Percentiles rank a stretch among this genome's conserved stretches.
Evolutionary conservation across 2,329 filamentous ascomycete genomes (phyloP).

Genomic region (Penicillium sp.): DNA sequence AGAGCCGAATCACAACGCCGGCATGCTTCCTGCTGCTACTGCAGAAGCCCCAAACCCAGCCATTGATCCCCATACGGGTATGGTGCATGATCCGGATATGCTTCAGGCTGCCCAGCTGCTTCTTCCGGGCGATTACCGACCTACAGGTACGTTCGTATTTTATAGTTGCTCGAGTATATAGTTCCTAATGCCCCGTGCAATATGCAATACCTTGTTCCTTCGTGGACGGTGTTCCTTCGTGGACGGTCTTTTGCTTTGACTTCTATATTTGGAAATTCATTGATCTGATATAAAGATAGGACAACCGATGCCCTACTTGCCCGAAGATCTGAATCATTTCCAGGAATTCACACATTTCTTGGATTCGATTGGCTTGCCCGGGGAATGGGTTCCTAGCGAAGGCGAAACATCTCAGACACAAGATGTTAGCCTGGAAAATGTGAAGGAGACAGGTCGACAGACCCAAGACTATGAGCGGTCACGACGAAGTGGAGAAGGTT

Average conservation of each 20-base stretch:
- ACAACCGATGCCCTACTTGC: conserved; percentile 29
- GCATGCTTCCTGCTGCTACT: conserved; percentile 20
- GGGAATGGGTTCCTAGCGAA: conserved; percentile 33
- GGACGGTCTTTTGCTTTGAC: not conserved
- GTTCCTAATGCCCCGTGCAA: not conserved
- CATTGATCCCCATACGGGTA: conserved; percentile 20
- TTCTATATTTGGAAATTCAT: too few species aligned
- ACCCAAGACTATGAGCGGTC: conserved; percentile 20
- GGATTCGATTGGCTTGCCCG: conserved; percentile 35
- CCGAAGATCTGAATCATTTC: conserved; percentile 35
- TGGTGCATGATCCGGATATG: conserved; percentile 34
- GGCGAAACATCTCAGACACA: conserved; percentile 27
- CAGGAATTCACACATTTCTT: conserved; percentile 38
- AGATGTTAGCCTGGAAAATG: conserved; percentile 21
- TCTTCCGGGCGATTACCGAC: conserved; percentile 30
- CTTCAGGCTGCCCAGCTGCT: conserved; percentile 40
- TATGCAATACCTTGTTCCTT: not conserved
- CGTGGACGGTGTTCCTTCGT: too few species aligned
- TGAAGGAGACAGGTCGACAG: conserved; percentile 18
- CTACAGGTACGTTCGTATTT: conserved; percentile 16
- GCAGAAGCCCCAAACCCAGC: conserved; percentile 10
- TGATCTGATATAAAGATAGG: conserved; percentile 18
- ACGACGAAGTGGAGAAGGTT: conserved; percentile 20
- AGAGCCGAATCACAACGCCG: conserved; percentile 18
- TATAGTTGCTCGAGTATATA: not conserved